These are phyloP conservation scores for Termitomyces sp. DNA, from an alignment of 768 basidiomycete species.

Conservation along the genomic window DNA sequence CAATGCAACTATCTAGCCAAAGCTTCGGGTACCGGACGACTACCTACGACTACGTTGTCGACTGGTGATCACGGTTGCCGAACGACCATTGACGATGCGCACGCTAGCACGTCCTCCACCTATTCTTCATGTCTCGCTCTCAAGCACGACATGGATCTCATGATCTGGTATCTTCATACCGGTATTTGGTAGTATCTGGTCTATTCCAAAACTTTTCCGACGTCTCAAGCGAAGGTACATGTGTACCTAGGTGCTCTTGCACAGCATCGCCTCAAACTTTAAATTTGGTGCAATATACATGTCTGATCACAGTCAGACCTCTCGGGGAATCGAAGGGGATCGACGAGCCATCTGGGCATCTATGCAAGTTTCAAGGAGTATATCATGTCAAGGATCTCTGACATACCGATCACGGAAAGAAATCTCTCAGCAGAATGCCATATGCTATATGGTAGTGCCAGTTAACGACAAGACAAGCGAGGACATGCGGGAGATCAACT, in stretches of 20 bases:
- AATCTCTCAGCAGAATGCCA: background rate
- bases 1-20: background rate
- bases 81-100: background rate
- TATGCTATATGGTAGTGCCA: background rate
- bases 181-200: background rate
- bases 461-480: background rate
- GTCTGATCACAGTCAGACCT: too few relatives aligned
- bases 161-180: background rate
- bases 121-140: background rate
- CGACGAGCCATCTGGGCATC: background rate
- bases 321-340: background rate
- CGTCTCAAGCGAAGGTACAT: background rate
- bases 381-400: background rate
- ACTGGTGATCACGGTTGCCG: background rate
- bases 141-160: background rate
- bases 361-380: constrained; percentile 1
- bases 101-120: background rate
- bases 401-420: background rate
- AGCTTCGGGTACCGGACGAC: background rate
- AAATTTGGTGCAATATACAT: background rate
- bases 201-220: background rate
- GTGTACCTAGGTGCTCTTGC: background rate
- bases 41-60: background rate
- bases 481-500: background rate
- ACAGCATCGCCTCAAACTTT: background rate